phyloP scores from a whole-genome alignment of 345 rosid species.

The Erysimum cheiranthoides region DNA sequence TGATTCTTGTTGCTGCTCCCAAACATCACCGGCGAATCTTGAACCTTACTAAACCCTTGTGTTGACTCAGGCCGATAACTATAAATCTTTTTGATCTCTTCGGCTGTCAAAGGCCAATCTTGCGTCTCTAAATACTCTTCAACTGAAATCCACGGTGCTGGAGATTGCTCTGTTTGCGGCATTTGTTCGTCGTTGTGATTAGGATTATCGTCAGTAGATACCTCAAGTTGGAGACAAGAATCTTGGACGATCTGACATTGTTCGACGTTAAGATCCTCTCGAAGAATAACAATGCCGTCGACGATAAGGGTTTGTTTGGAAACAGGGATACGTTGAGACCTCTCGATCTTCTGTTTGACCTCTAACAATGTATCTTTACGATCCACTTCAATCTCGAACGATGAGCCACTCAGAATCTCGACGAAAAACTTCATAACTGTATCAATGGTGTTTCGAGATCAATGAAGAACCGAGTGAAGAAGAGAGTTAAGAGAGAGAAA shows the following conservation, averaged over 20 bases:
- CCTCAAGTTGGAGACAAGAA: slow-evolving; percentile 58
- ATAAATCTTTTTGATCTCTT: neutral
- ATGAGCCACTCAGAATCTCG: slow-evolving; percentile 51
- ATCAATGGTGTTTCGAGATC: slow-evolving; percentile 17
- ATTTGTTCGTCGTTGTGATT: neutral
- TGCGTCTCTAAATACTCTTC: neutral
- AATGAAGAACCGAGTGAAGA: neutral
- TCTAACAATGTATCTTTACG: slow-evolving; percentile 60
- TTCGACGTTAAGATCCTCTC: slow-evolving; percentile 58
- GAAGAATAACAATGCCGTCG: slow-evolving; percentile 49
- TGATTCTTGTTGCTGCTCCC: neutral
- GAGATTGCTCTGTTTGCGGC: neutral
- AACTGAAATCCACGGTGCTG: neutral
- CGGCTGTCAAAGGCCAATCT: neutral
- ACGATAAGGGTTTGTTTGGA: slow-evolving; percentile 63
- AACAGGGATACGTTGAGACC: slow-evolving; percentile 60
- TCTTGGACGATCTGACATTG: slow-evolving; percentile 53
- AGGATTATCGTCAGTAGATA: slow-evolving; percentile 25
- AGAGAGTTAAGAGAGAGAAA: neutral
- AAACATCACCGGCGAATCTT: neutral
- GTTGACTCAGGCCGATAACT: neutral
- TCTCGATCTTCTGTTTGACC: slow-evolving; percentile 70
- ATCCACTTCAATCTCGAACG: slow-evolving; percentile 68
- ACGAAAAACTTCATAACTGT: slow-evolving; percentile 66
- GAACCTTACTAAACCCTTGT: slow-evolving; percentile 46